Evolutionary conservation across 306 rosid species (phyloP), one percentile per base, ranked within the genome.

Genomic region (Vicia villosa): DNA sequence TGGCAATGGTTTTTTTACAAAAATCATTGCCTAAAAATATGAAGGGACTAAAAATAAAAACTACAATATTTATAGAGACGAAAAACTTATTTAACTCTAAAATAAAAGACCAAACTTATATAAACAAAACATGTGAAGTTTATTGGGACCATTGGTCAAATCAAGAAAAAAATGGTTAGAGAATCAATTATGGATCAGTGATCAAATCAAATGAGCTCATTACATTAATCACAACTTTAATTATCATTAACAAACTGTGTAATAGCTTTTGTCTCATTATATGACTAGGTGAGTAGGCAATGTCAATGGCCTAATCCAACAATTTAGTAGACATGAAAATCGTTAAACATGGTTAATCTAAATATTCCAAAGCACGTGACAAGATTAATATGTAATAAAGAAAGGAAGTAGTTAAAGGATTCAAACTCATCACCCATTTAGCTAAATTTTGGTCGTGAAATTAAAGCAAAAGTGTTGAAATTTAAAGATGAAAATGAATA

Each of bases 231-330:
- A 54, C 66, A 14, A 37, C 4, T 28, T 74, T 68, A 72, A 68
- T 58, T 32, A 77, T 21, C 11, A 24, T 68, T 60, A 79, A 64
- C 68, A 34, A 61, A 79, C 63, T 41, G 67, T 46, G 59, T 43
- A 64, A 60, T 74, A 65, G 26, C 4, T 6, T 4, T 74, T 65
- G 83, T 71, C 72, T 9, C 7, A 34, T 28, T 51, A 21, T 21
- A 32, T 28, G 66, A 61, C 73, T 66, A 63, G 89, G 83, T 78
- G 68, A 41, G 65, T 11, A 41, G 83, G 74, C 83, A 68, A 72
- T 74, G 66, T 83, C 84, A 70, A 74, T 61, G 77, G 63, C 60
- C 73, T 61, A 76, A 14, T 69, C 51, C 28, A 8, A 46, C 46
- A 61, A 56, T 70, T 80, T 16, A 30, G 70, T 36, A 70, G 77